A percentile compares a stretch with the other conserved stretches of the same genome.
phyloP scores from a whole-genome alignment of 2,329 filamentous ascomycete species.

The Aspergillus sclerotialis region DNA sequence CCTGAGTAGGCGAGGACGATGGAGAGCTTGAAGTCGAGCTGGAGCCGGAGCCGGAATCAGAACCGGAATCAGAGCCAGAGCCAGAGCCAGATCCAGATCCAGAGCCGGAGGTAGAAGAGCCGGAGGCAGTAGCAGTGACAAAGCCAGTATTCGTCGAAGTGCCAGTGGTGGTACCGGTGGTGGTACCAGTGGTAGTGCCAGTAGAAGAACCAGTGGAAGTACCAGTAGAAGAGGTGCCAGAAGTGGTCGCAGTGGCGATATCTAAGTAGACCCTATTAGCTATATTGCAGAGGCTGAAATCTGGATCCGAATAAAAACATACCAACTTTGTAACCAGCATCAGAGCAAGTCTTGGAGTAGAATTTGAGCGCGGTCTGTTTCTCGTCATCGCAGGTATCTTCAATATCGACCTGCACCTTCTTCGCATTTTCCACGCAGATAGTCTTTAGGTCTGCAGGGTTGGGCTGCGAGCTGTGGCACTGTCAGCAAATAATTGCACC shows the following conservation, averaged over 20 bases:
- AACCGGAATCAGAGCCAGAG: slow-evolving; percentile 2
- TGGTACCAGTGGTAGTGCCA: slow-evolving; percentile 7
- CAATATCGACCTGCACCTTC: slow-evolving; percentile 31
- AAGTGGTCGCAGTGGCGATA: slow-evolving; percentile 8
- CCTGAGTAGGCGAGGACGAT: slow-evolving; percentile 12
- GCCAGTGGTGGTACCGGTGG: slow-evolving; percentile 6
- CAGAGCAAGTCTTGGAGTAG: slow-evolving; percentile 33
- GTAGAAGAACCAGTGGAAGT: slow-evolving; percentile 12
- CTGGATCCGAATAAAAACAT: slow-evolving; percentile 7
- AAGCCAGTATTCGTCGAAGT: slow-evolving; percentile 5
- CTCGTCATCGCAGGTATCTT: slow-evolving; percentile 26
- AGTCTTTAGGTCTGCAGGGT: slow-evolving; percentile 32
- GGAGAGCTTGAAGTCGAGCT: slow-evolving; percentile 10
- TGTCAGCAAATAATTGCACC: slow-evolving; percentile 14
- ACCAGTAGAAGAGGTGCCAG: slow-evolving; percentile 23
- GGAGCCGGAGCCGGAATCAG: slow-evolving; percentile 9
- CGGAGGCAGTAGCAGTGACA: slow-evolving; percentile 9
- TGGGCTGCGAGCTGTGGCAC: slow-evolving; percentile 21
- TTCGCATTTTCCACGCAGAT: slow-evolving; percentile 31
- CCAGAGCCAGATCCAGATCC: not conserved
- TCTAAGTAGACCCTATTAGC: slow-evolving; percentile 6
- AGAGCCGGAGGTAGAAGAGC: slow-evolving; percentile 11
- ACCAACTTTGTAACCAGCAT: slow-evolving; percentile 36
- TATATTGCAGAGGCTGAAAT: not conserved
- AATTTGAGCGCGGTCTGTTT: slow-evolving; percentile 29